phyloP scores from a whole-genome alignment of 495 filamentous ascomycete species.

The Penicillium odoratum region DNA sequence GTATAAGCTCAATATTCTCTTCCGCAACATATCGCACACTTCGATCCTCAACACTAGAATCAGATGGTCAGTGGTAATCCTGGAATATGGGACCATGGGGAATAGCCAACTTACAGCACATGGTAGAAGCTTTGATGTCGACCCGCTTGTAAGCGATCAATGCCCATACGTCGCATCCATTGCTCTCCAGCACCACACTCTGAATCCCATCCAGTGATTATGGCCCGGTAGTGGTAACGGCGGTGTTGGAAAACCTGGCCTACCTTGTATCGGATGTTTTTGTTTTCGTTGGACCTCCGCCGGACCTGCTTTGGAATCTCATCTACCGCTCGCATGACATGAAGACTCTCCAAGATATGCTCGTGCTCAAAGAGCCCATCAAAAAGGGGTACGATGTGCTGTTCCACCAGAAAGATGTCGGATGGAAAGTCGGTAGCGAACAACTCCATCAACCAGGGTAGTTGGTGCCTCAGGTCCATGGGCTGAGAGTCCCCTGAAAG shows the following conservation, averaged over 20 bases:
- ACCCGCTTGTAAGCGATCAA: constrained; percentile 62
- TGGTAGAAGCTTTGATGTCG: constrained; percentile 80
- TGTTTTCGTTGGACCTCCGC: constrained; percentile 35
- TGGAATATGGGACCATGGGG: constrained; percentile 7
- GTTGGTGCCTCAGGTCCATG: constrained; percentile 58
- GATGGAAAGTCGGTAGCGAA: constrained; percentile 60
- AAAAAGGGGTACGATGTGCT: constrained; percentile 62
- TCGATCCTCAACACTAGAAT: constrained; percentile 64
- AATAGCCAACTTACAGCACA: constrained; percentile 62
- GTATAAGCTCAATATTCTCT: constrained; percentile 75
- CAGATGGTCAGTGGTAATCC: constrained; percentile 15
- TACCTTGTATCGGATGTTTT: constrained; percentile 65
- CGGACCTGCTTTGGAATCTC: constrained; percentile 56
- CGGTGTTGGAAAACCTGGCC: constrained; percentile 84
- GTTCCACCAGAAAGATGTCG: constrained; percentile 65
- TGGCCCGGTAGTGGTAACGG: constrained; percentile 74
- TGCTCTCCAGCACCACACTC: constrained; percentile 53
- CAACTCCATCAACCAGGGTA: constrained; percentile 67
- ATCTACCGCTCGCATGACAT: constrained; percentile 61
- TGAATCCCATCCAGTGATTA: constrained; percentile 85
- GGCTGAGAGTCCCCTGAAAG: constrained; percentile 47
- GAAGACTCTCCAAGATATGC: constrained; percentile 53
- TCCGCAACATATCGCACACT: constrained; percentile 78
- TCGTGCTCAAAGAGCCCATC: constrained; percentile 40
- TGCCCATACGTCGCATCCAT: constrained; percentile 61